Evolutionary conservation across 176 grass and related monocot genomes (phyloP), one percentile per base, ranked within the genome.

Genomic region (Luzula sylvatica): DNA sequence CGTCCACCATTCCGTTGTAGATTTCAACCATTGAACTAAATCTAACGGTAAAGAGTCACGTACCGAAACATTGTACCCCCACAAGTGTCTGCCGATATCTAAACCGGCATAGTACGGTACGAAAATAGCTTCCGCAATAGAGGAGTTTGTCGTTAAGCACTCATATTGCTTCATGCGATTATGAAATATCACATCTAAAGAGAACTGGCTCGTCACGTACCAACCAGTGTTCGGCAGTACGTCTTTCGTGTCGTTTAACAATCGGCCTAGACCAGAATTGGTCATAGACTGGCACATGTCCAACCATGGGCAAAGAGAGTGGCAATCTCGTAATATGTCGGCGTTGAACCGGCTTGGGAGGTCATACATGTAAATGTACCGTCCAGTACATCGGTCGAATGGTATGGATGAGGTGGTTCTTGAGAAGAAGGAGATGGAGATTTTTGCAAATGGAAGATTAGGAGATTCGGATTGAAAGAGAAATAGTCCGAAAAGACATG

Each of bases 171-270:
- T 65, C 85, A 89, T 83, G 23, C 72, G 57, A 56, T 76, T 75
- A 68, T 88, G 79, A 61, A 83, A 69, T 35, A 88, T 83, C 44
- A 89, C 74, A 43, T 89, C 85, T 20, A 89, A 26, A 2, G 75
- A 50, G 71, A 79, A 89, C 38, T 89, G 85, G 21, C 83, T 77
- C 2, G 79, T 89, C 15, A 67, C 61, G 20, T 83, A 89, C 79
- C 85, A 61, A 17, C 40, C 57, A 28, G 38, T 20, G 23, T 45
- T 2, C 0, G 39, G 40, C 11, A 61, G 40, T 15, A 57, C 38
- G 21, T 51, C 5, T 13, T 8, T 26, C 0, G 30, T 25, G 9
- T 58, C 50, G 18, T 49, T 27, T 20, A 69, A 39, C 24, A 24
- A 38, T 1, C 20, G 52, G 9, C 52, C 66, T 20, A 69, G 14